Conservation (phyloP, 176 grass and related monocot species). For the Microstegium vimineum region DNA sequence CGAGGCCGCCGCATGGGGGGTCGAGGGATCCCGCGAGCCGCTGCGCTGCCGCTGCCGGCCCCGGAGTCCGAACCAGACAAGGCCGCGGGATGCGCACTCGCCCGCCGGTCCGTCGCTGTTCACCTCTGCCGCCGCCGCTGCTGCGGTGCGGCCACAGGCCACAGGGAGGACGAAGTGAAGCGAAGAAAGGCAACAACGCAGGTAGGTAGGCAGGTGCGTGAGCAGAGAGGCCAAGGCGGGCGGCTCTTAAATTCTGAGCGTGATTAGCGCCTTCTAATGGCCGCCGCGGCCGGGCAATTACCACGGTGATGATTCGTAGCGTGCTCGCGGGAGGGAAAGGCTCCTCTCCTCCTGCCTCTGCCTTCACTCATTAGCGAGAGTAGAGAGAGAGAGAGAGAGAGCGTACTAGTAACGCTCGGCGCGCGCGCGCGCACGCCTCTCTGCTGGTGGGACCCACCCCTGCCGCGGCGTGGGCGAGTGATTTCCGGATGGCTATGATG, state of each 20-base stretch:
- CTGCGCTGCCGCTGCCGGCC: neutral
- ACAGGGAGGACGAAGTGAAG: neutral
- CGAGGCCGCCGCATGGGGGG: neutral
- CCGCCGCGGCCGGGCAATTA: neutral
- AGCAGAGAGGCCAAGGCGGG: neutral
- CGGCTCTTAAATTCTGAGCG: slow-evolving; percentile 13
- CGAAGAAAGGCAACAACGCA: slow-evolving; percentile 6
- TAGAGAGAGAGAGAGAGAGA: too few relatives aligned
- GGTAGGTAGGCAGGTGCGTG: neutral
- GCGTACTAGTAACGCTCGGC: neutral
- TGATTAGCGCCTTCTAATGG: slow-evolving; percentile 11
- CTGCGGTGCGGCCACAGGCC: neutral
- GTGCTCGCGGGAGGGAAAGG: neutral
- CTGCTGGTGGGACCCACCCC: neutral
- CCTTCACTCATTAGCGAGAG: neutral
- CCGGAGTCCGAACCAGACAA: slow-evolving; percentile 1
- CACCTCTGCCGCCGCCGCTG: neutral
- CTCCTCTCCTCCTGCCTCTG: too few relatives aligned
- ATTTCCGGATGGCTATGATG: neutral
- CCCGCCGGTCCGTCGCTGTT: slow-evolving; percentile 3
- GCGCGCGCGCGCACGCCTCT: neutral
- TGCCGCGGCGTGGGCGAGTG: neutral
- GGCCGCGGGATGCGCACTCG: neutral
- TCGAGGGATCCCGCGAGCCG: neutral
- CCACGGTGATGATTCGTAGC: slow-evolving; percentile 19